These are phyloP conservation scores for Priceomyces medius DNA, from an alignment of 805 yeast species.

Conservation along the genomic window DNA sequence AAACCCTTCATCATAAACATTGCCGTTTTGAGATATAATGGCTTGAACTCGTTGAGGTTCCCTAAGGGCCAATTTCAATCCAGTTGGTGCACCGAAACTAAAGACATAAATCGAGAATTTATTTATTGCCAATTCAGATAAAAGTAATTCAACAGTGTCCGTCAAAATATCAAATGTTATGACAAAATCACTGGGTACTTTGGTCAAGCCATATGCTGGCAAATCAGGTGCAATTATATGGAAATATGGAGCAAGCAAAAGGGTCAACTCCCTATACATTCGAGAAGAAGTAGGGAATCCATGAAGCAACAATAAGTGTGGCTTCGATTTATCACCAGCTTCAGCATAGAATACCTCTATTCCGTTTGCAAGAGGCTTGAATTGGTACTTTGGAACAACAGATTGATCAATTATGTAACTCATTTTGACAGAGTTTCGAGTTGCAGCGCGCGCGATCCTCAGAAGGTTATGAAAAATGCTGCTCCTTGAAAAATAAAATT, in stretches of 20 bases:
- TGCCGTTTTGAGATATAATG: constrained; percentile 42
- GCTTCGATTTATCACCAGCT: constrained; percentile 17
- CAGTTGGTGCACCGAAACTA: constrained; percentile 48
- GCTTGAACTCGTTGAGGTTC: constrained; percentile 28
- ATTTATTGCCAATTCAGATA: constrained; percentile 21
- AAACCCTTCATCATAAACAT: constrained; percentile 44
- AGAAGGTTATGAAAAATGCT: no score
- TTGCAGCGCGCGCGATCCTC: no score
- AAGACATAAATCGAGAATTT: constrained; percentile 37
- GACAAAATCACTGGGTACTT: constrained; percentile 22
- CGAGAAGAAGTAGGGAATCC: constrained; percentile 47
- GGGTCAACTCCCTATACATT: constrained; percentile 37
- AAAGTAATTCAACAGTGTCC: constrained; percentile 28
- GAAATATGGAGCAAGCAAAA: constrained; percentile 32
- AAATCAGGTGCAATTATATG: constrained; percentile 46
- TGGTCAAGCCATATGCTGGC: constrained; percentile 44
- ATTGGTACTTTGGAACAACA: no score
- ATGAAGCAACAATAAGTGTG: constrained; percentile 38
- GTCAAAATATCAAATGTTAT: constrained; percentile 32
- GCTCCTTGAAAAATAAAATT: no score
- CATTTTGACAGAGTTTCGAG: no score
- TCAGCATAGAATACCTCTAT: constrained; percentile 17
- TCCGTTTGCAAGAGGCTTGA: no score
- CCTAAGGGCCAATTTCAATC: constrained; percentile 34
- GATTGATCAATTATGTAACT: no score